These are phyloP conservation scores for Fennellomyces sp. DNA, from an alignment of 371 early-diverging fungal genomes.

Conservation along the genomic window DNA sequence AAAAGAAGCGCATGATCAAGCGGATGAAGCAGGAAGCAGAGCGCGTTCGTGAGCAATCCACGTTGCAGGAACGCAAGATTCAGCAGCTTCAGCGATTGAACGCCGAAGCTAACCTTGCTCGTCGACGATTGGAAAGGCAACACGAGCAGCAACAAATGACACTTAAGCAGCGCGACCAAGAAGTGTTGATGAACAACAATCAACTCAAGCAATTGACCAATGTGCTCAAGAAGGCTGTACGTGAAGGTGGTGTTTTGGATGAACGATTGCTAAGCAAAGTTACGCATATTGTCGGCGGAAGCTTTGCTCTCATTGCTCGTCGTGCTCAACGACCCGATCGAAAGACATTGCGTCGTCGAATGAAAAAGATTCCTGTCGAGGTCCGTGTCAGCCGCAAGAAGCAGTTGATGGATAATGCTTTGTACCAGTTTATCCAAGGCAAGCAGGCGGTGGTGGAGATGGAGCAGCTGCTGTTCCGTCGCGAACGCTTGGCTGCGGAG, in stretches of 20 bases:
- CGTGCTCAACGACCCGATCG: slow-evolving; percentile 16
- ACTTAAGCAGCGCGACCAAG: slow-evolving; percentile 48
- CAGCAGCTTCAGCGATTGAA: slow-evolving; percentile 76
- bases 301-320: slow-evolving; percentile 31
- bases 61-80: slow-evolving; percentile 71
- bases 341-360: slow-evolving; percentile 39
- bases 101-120: slow-evolving; percentile 67
- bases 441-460: slow-evolving; percentile 56
- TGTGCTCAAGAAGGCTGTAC: slow-evolving; percentile 44
- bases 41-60: slow-evolving; percentile 67
- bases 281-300: slow-evolving; percentile 31
- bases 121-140: slow-evolving; percentile 69
- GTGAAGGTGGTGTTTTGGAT: slow-evolving; percentile 40
- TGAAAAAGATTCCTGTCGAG: slow-evolving; percentile 47
- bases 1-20: slow-evolving; percentile 79
- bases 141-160: slow-evolving; percentile 61
- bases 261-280: slow-evolving; percentile 31
- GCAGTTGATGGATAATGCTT: slow-evolving; percentile 65
- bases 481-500: slow-evolving; percentile 68
- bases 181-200: slow-evolving; percentile 52
- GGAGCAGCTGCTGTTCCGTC: slow-evolving; percentile 53
- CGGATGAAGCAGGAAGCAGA: slow-evolving; percentile 78
- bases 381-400: slow-evolving; percentile 53
- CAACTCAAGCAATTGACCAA: slow-evolving; percentile 54
- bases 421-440: slow-evolving; percentile 53